Evolutionary conservation across 345 rosid genomes (phyloP), one percentile per base, ranked within the genome.

Genomic region (Populus alba): DNA sequence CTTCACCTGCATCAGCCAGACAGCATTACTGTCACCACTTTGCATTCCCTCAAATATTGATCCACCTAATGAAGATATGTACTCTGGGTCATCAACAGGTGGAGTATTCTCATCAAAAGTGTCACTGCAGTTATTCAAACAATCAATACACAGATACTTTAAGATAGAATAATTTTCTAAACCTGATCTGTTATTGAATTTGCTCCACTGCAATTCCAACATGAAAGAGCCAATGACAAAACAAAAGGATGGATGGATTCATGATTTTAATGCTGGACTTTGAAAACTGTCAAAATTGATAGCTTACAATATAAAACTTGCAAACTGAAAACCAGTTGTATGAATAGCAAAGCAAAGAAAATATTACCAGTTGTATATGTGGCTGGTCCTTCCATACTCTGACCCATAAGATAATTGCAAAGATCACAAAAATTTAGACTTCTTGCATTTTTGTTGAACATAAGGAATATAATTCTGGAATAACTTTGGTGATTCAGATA

Each of bases 81-180:
- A 91, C 74, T 82, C 88, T 38, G 91, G 92, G 12, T 89, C 89
- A 77, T 89, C 95, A 41, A 84, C 78, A 7, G 91, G 95, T 23
- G 95, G 95, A 75, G 95, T 89, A 81, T 91, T 91, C 89, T 91
- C 95, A 82, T 88, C 95, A 85, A 91, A 91, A 57, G 88, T 91
- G 79, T 91, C 95, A 72, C 92, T 91, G 89, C 83, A 81, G 71
- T 25, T 27, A 31, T 75, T 78, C 53, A 80, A 68, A 8, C 82
- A 45, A 81, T 67, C 27, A 75, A 38, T 13, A 72, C 41, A 81
- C 25, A n/a, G 45, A 69, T 29, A 68, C 8, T 27, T 69, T n/a
- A 55, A 12, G 51, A 47, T 47, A 47, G 51, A 47, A 47, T 45
- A 13, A 11, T 47, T 13, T 47, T 47, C 17, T 47, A 15, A 47